Evolutionary conservation across 75 land plant genomes (phyloP), one percentile per base, ranked within the genome.

Genomic region (Gnetum montanum): DNA sequence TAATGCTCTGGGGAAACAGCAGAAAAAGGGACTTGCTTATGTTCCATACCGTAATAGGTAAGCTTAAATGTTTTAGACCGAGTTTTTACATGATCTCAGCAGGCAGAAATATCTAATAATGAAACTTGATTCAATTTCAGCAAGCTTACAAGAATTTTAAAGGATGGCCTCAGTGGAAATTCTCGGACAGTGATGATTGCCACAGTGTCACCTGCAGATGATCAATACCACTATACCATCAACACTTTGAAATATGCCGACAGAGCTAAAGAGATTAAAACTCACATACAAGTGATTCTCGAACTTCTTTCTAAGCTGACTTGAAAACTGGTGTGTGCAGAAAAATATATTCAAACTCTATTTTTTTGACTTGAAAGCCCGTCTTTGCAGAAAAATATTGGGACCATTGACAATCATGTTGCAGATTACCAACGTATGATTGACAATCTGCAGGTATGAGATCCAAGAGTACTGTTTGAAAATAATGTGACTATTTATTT

Each of bases 41-140:
- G 97, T 92, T 46, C 97, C 97, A 27, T 92, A 92, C 51, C 93
- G 97, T 8, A 92, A 92, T 47, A 92, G 97, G 97, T 92, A 64
- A n/a, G n/a, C 18, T 22, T 49, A 22, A 15, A 7, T 30, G 2
- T 13, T 46, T 35, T n/a, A n/a, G n/a, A n/a, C n/a, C n/a, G n/a
- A n/a, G n/a, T 34, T 23, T 54, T 5, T 20, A 24, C 23, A 19
- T n/a, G n/a, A n/a, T n/a, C n/a, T n/a, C n/a, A n/a, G n/a, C n/a
- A n/a, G n/a, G 43, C 15, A 10, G 10, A 10, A 40, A 40, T 40
- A 10, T 40, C 15, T 40, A n/a, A n/a, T n/a, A n/a, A n/a, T n/a
- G n/a, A n/a, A n/a, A n/a, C 4, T 18, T 33, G 24, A 4, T 16
- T 55, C 40, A 23, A 25, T 47, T 70, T 66, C 94, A 92, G 97